Base-by-base conservation (phyloP, 768 basidiomycete genomes). In the Tricholoma sp. region DNA sequence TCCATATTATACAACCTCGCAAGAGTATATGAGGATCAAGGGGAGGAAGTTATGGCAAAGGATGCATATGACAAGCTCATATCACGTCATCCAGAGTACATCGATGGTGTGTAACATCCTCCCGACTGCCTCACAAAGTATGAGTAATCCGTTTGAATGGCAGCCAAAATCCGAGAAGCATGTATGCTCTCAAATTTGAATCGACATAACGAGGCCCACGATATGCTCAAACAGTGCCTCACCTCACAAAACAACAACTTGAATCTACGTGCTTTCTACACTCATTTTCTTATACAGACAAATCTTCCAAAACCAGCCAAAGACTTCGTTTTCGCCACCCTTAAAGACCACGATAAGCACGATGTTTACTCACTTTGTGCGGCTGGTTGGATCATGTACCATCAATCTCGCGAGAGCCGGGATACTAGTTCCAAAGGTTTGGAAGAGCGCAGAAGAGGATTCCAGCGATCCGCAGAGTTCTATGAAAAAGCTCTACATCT, bases 341-440 rank as follows among this genome's bases (percentile, higher is more conserved):
- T 98, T 45, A 91, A 91, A 60, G 88, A 92, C 63, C 81, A 86
- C 67, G 89, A 94, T 66, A 84, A 87, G 64, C 82, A 91, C 65
- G 97, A 99, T 61, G 73, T 94, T 18, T 98, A 95, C 71, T 89
- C 94, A 7, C 80, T 96, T 50, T 97, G 92, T 61, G 92, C 94
- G 0, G 83, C 89, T 6, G 96, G 89, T 0, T 89, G 88, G 84
- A 83, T 97, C 37, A 78, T 85, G 64, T 98, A 95, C 67, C 77
- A 89, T 55, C 85, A 91, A 61, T 87, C 91, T 3, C 82, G 96
- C 24, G 97, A 98, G 68, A 87, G 76, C 61, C 81, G 89, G 51
- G 91, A 92, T 52, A 75, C 76, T 2, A 79, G 75, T 15, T 70
- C 77, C 20, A 78, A 79, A 60, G 80, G 76, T 36, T 65, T 80